Base-by-base conservation (phyloP, 2,329 filamentous ascomycete genomes). In the Monosporascus sp. region DNA sequence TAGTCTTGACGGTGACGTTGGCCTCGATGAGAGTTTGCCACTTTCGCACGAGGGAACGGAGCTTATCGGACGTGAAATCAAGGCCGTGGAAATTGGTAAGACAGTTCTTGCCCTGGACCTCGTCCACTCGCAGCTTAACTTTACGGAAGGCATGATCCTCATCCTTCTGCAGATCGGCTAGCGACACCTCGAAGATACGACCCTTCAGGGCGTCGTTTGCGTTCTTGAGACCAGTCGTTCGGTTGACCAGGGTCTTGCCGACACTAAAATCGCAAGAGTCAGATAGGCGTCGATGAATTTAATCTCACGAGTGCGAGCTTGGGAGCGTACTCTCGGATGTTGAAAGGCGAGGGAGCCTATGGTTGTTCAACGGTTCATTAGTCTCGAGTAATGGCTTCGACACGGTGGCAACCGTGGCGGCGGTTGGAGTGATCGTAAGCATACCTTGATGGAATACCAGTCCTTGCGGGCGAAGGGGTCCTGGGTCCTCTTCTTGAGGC, bases 81-180 rank as follows among this genome's bases (percentile, higher is more conserved):
- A 99, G 87, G 69, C 94, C 94, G 87, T 99, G 92, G 89, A 99
- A 99, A 87, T 97, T 97, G 84, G 94, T 97, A 78, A 99, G 81
- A 83, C 94, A 97, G 88, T 96, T 97, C 87, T 97, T 97, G 84
- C 94, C 94, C 82, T 99, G 94, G 62, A 99, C 87, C 81, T 99
- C 94, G 73, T 99, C 94, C 70, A 97, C 90, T 65, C 94, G 87
- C 74, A 99, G 91, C 85, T 96, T 96, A 76, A 99, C 84, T 86
- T 99, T 99, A 81, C 94, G 93, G 89, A 97, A 99, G 58, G 94
- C 86, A 79, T 99, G 94, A 80, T 97, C 94, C 84, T 99, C 94
- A 75, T 99, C 94, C 82, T 97, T 97, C 82, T 99, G 94, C 64
- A 99, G 87, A 78, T 99, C 94, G 74, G 94, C 94, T 72, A 99